These are phyloP conservation scores for Phytopythium ostracodes DNA, from an alignment of 352 stramenopile genomes.

Conservation along the genomic window DNA sequence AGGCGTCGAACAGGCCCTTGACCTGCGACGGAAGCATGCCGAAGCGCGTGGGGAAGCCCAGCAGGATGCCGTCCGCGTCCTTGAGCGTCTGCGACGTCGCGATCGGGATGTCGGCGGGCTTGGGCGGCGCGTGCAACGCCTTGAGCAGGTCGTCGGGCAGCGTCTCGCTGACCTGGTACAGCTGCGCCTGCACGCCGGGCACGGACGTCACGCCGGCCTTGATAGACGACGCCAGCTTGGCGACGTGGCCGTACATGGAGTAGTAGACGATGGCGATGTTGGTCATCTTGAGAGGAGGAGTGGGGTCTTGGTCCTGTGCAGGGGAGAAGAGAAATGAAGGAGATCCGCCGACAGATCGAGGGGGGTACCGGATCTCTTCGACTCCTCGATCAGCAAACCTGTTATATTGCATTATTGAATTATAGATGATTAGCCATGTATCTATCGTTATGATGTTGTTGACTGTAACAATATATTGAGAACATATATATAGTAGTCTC, in stretches of 20 bases:
- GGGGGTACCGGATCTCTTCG: too few species aligned
- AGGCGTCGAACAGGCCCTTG: conserved; percentile 80
- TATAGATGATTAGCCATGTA: too few species aligned
- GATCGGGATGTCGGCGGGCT: conserved; percentile 42
- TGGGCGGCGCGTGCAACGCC: conserved; percentile 65
- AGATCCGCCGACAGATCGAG: too few species aligned
- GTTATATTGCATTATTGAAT: neutral
- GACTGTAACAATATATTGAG: too few species aligned
- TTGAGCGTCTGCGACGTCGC: conserved; percentile 54
- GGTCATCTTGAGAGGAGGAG: conserved; percentile 16
- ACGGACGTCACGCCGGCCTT: conserved; percentile 54
- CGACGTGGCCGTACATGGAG: conserved; percentile 82
- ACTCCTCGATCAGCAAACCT: too few species aligned
- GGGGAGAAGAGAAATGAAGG: neutral
- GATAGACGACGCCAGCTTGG: conserved; percentile 56
- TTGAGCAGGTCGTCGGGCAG: conserved; percentile 66
- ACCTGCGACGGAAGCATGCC: conserved; percentile 77
- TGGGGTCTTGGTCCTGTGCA: neutral
- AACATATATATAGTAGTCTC: too few species aligned
- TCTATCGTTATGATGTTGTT: too few species aligned
- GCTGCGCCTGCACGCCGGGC: conserved; percentile 40
- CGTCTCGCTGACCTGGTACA: conserved; percentile 78
- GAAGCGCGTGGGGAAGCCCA: conserved; percentile 81
- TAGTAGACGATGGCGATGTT: conserved; percentile 82
- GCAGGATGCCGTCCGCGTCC: conserved; percentile 75